Evolutionary conservation across 768 basidiomycete genomes (phyloP).

Genomic region (Leccinellum rugosiceps): DNA sequence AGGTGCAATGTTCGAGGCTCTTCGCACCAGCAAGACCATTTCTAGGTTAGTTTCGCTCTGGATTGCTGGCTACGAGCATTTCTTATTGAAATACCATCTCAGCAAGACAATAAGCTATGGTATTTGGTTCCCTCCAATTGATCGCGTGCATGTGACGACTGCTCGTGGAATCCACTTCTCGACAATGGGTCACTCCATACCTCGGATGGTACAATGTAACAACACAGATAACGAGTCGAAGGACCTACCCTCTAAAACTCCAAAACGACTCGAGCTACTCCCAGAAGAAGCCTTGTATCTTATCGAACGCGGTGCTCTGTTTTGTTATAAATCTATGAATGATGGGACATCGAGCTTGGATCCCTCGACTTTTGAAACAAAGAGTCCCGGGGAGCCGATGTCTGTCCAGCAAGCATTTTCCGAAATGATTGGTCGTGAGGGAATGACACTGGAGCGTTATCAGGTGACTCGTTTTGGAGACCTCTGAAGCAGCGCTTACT

Average conservation of each 20-base stretch:
- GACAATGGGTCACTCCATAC: conserved; percentile 76
- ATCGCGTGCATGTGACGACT: conserved; percentile 65
- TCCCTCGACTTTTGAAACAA: conserved; percentile 28
- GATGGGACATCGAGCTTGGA: conserved; percentile 19
- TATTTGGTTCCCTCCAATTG: conserved; percentile 68
- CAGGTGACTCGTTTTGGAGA: conserved; percentile 52
- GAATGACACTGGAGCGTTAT: conserved; percentile 79
- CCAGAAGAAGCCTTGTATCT: conserved; percentile 96
- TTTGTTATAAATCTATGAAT: conserved; percentile 67
- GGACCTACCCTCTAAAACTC: conserved; percentile 34
- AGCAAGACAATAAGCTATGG: conserved; percentile 82
- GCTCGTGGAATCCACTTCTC: conserved; percentile 81
- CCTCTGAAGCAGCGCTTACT: background rate
- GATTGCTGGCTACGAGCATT: background rate
- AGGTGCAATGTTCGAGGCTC: conserved; percentile 82
- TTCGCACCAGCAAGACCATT: conserved; percentile 69
- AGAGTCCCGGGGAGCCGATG: conserved; percentile 70
- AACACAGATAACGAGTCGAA: conserved; percentile 18
- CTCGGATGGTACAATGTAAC: conserved; percentile 39
- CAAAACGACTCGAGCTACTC: conserved; percentile 77
- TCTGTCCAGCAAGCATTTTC: conserved; percentile 86
- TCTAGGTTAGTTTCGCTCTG: conserved; percentile 53
- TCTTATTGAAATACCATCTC: background rate
- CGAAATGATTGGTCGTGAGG: conserved; percentile 79
- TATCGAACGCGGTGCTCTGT: conserved; percentile 83